Evolutionary conservation across 495 filamentous ascomycete species (phyloP), one percentile per base, ranked within the genome.

Genomic region (Lentithecium fluviatile): DNA sequence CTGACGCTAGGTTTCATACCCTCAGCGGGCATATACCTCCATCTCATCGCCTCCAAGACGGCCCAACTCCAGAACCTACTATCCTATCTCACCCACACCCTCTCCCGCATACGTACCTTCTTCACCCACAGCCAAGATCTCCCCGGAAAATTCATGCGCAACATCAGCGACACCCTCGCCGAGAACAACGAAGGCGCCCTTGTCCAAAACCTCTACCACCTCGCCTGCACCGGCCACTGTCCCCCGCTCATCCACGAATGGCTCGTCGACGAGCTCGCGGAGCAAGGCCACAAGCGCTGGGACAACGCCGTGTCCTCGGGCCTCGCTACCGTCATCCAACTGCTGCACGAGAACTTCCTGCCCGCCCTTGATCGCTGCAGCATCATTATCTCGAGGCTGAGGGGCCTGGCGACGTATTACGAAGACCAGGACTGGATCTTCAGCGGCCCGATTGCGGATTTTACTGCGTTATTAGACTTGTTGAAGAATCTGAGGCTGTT

Each of bases 221-320:
- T 95, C 0, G 88, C 91, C 10, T 84, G 88, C 7, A 96, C 91
- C 6, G 92, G 92, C 0, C 80, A 92, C 71, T 91, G 89, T 20
- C 87, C 85, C 64, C 80, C 83, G 20, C 79, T 82, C 21, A 77
- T 97, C 51, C 83, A 82, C 66, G 94, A 97, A 69, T 98, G 95
- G 84, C 74, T 98, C 2, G 83, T 92, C 5, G 93, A 97, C 74
- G 87, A 88, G 62, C 74, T 98, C 48, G 29, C 42, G 52, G 45
- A 57, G 17, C 58, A 95, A 90, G 91, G 91, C 2, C 89, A 96
- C 67, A 97, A 96, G 73, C 82, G 94, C 55, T 98, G 94, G 94
- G 91, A 97, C 49, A 92, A 94, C 69, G 86, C 89, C 17, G 85
- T 94, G 19, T 78, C 82, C 2, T 80, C 78, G 32, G 91, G 90